Percentiles rank a stretch among this genome's conserved stretches.
Conservation (phyloP, 1,284 basidiomycete species). For the Hortiboletus rubellus region DNA sequence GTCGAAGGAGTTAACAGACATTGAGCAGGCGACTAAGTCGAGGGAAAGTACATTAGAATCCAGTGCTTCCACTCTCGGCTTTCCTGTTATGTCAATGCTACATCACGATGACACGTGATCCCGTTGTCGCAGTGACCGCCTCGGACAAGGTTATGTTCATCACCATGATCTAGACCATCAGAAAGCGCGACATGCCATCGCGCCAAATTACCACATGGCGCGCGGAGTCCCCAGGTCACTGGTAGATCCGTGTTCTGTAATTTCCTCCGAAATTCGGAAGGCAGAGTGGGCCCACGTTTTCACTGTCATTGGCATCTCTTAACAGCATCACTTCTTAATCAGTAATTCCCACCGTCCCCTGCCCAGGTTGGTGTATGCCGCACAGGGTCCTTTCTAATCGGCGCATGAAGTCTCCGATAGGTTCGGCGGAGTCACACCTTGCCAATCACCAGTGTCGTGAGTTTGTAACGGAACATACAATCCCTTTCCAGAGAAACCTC, state of each 20-base stretch:
- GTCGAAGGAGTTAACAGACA: constrained; percentile 25
- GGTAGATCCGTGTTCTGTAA: not conserved
- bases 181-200: not conserved
- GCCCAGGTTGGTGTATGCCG: not conserved
- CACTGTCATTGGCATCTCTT: not conserved
- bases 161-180: not conserved
- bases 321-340: no score
- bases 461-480: constrained; percentile 1
- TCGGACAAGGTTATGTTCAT: not conserved
- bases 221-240: not conserved
- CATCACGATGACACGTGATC: constrained; percentile 13
- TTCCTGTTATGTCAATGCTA: constrained; percentile 6
- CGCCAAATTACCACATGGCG: not conserved
- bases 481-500: constrained; percentile 1
- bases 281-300: not conserved
- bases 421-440: constrained; percentile 4
- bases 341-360: not conserved
- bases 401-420: constrained; percentile 3
- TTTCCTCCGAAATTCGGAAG: not conserved
- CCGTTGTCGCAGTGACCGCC: not conserved
- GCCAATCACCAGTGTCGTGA: constrained; percentile 9
- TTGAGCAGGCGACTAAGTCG: not conserved
- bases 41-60: not conserved
- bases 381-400: not conserved
- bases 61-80: not conserved